A percentile compares a stretch with the other conserved stretches of the same genome.
Conservation (phyloP, 1,284 basidiomycete genomes). For the Stygiomarasmius scandens region DNA sequence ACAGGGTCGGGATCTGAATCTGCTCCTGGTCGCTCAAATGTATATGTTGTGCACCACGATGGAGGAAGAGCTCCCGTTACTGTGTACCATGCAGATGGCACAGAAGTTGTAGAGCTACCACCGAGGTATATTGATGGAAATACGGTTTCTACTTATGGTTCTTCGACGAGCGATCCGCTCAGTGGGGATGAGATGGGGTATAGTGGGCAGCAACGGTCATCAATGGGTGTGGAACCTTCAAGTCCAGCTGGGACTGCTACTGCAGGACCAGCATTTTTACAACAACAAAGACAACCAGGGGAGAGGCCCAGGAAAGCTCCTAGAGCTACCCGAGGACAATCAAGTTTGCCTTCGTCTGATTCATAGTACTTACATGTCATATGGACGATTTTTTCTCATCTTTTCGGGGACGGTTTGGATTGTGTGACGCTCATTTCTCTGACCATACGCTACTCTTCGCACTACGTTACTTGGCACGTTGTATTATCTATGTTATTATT, state of each 20-base stretch:
- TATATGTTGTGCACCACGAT: conserved; percentile 64
- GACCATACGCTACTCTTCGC: too few relatives aligned
- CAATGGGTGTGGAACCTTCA: too few relatives aligned
- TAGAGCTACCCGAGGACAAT: not conserved
- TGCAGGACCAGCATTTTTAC: conserved; percentile 22
- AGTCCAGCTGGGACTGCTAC: not conserved
- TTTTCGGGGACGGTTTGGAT: not conserved
- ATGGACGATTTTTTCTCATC: not conserved
- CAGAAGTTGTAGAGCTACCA: conserved; percentile 59
- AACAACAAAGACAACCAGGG: conserved; percentile 31
- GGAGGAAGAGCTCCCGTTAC: conserved; percentile 57
- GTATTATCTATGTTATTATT: too few relatives aligned
- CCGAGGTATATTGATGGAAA: conserved; percentile 45
- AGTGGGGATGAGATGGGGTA: conserved; percentile 11
- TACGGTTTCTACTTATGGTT: not conserved
- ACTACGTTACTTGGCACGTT: too few relatives aligned
- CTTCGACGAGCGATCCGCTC: conserved; percentile 13
- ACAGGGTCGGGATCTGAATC: conserved; percentile 7
- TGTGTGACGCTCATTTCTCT: too few relatives aligned
- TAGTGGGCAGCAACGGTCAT: conserved; percentile 20
- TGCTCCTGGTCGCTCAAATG: conserved; percentile 33
- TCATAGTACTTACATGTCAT: not conserved
- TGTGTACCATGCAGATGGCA: conserved; percentile 55
- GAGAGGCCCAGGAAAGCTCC: conserved; percentile 14
- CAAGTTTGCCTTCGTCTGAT: not conserved